These are phyloP conservation scores for Gautieria morchelliformis DNA, from an alignment of 768 basidiomycete species.

Conservation along the genomic window DNA sequence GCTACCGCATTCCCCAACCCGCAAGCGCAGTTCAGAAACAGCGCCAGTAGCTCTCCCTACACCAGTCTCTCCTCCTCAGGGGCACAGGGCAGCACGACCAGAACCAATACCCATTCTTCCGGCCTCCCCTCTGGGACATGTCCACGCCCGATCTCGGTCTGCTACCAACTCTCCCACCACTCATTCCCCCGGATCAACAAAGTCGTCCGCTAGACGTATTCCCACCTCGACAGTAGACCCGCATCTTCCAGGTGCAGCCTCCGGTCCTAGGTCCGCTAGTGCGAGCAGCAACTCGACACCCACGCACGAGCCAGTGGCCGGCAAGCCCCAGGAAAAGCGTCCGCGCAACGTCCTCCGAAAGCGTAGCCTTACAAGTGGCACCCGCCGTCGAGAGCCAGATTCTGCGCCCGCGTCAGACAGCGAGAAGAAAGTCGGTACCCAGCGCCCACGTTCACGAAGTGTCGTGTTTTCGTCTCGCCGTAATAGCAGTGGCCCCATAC, in stretches of 20 bases:
- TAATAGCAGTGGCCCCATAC: background rate
- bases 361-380: background rate
- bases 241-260: background rate
- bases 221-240: background rate
- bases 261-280: background rate
- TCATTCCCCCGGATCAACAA: background rate
- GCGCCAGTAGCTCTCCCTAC: background rate
- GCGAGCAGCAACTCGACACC: background rate
- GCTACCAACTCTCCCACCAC: background rate
- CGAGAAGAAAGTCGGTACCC: background rate
- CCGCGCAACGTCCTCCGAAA: slow-evolving; percentile 4
- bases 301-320: background rate
- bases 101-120: too few species aligned
- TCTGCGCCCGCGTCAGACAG: background rate
- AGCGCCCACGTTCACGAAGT: background rate
- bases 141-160: background rate
- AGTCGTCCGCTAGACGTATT: background rate
- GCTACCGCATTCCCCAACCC: background rate
- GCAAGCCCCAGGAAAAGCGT: background rate
- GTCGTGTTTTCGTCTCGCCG: background rate
- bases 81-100: background rate
- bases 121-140: background rate
- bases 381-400: background rate
- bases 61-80: background rate
- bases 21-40: background rate